phyloP scores from a whole-genome alignment of 768 basidiomycete genomes.

The Calocera cornea region DNA sequence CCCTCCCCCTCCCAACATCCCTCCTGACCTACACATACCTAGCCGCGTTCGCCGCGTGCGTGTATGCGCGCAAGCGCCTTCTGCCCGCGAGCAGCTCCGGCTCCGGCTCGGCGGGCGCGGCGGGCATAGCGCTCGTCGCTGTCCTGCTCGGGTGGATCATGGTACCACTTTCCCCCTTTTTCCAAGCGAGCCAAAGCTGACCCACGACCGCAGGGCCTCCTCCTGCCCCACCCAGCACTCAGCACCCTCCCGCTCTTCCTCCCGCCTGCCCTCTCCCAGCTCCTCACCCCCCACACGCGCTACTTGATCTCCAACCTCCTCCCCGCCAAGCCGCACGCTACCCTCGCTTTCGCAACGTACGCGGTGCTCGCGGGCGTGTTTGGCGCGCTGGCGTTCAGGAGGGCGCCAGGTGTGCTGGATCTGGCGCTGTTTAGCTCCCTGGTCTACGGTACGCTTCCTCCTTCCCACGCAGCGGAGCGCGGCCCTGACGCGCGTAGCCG shows the following conservation, averaged over 20 bases:
- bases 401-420: slow-evolving; percentile 40
- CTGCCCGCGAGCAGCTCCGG: background rate
- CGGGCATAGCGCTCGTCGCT: background rate
- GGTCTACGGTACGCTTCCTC: slow-evolving; percentile 44
- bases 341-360: slow-evolving; percentile 43
- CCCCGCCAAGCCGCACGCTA: slow-evolving; percentile 43
- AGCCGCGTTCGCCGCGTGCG: background rate
- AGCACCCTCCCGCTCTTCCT: slow-evolving; percentile 42
- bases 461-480: slow-evolving; percentile 6
- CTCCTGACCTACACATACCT: background rate
- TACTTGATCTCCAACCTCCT: slow-evolving; percentile 35
- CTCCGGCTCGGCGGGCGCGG: background rate
- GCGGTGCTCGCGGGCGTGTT: slow-evolving; percentile 38
- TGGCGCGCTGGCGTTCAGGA: slow-evolving; percentile 52
- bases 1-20: background rate
- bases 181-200: background rate
- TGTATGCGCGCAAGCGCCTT: background rate
- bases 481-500: background rate
- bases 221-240: slow-evolving; percentile 7
- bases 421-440: slow-evolving; percentile 42
- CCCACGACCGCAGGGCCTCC: slow-evolving; percentile 3
- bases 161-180: background rate
- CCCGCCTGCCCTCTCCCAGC: slow-evolving; percentile 48
- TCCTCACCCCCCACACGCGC: slow-evolving; percentile 40
- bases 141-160: background rate